These are phyloP conservation scores for Apiotrichum mycotoxinovorans DNA, from an alignment of 1,284 basidiomycete species.

Conservation along the genomic window DNA sequence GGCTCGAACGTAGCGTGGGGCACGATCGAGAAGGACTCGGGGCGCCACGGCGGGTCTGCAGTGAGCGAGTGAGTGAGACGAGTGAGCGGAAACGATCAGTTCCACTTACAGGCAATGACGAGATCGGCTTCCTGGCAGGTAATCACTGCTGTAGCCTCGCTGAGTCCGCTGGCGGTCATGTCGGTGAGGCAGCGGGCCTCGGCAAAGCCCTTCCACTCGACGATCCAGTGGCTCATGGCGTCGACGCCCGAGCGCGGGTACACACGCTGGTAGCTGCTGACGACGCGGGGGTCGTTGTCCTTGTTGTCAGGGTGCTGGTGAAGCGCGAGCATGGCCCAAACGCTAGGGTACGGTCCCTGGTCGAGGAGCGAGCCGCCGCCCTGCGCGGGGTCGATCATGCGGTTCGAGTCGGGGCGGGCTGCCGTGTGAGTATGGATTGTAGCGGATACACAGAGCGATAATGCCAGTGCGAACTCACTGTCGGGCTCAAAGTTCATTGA, in stretches of 20 bases:
- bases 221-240: slow-evolving; percentile 67
- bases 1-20: slow-evolving; percentile 57
- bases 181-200: slow-evolving; percentile 36
- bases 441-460: too few relatives aligned
- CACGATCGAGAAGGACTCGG: slow-evolving; percentile 29
- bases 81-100: background rate
- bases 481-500: slow-evolving; percentile 67
- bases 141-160: slow-evolving; percentile 30
- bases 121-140: slow-evolving; percentile 42
- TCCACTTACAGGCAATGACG: slow-evolving; percentile 16
- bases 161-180: slow-evolving; percentile 25
- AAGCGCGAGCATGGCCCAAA: slow-evolving; percentile 76
- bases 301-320: slow-evolving; percentile 66
- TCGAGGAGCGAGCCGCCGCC: slow-evolving; percentile 84
- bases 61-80: background rate
- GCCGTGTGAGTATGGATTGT: background rate
- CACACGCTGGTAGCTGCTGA: slow-evolving; percentile 49
- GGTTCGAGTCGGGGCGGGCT: slow-evolving; percentile 52
- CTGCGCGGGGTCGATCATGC: slow-evolving; percentile 73
- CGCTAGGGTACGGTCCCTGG: slow-evolving; percentile 73
- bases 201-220: slow-evolving; percentile 59
- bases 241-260: slow-evolving; percentile 66
- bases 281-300: slow-evolving; percentile 58
- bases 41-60: slow-evolving; percentile 34
- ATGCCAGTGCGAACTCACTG: too few relatives aligned